These are phyloP conservation scores for Xylaria polymorpha DNA, from an alignment of 2,329 filamentous ascomycete genomes.

Conservation along the genomic window DNA sequence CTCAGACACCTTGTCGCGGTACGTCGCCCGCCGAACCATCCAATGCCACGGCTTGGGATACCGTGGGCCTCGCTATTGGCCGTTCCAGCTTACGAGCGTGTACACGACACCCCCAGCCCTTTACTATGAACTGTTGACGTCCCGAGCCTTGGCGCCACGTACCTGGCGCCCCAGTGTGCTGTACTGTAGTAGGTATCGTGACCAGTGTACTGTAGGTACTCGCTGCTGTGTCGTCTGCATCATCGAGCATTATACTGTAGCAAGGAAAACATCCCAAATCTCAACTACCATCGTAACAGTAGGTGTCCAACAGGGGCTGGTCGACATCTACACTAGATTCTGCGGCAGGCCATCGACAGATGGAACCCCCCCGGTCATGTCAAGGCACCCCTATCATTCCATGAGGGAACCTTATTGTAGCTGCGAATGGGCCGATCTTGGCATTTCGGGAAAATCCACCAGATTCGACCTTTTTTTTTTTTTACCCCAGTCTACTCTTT, in stretches of 20 bases:
- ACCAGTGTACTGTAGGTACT: neutral
- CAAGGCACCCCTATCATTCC: constrained; percentile 23
- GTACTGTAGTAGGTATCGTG: neutral
- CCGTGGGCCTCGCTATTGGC: neutral
- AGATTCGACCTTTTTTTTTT: constrained; percentile 23
- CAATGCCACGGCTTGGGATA: constrained; percentile 1
- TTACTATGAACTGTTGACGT: constrained; percentile 1
- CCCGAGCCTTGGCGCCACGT: constrained; percentile 20
- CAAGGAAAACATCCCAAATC: neutral
- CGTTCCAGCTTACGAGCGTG: neutral
- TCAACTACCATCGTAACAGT: neutral
- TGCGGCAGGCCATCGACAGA: constrained; percentile 28
- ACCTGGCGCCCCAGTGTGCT: neutral
- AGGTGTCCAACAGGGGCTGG: constrained; percentile 26
- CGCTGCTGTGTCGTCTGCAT: neutral
- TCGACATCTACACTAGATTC: constrained; percentile 18
- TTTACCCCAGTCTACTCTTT: constrained; percentile 40
- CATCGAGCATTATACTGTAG: neutral
- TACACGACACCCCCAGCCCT: neutral
- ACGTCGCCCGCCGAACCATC: constrained; percentile 20
- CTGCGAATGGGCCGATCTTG: constrained; percentile 30
- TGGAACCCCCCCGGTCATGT: constrained; percentile 29
- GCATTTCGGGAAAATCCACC: constrained; percentile 8
- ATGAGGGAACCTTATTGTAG: constrained; percentile 22
- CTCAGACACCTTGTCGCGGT: constrained; percentile 26